Conservation (phyloP, 1,284 basidiomycete species). For the Cystobasidium sp. region DNA sequence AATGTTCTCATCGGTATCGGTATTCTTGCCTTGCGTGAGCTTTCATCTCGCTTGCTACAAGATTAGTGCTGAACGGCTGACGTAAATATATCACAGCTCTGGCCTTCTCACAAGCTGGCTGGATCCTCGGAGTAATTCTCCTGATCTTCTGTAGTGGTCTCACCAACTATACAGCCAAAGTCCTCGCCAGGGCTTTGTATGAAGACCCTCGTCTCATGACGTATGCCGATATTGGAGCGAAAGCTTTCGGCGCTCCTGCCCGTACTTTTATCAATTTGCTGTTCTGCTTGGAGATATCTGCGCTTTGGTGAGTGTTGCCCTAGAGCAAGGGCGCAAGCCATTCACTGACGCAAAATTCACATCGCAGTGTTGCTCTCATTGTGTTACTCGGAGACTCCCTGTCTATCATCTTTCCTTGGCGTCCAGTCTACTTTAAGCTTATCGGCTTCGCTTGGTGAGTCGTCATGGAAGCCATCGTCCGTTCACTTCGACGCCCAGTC, state of each 20-base stretch:
- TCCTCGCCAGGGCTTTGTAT: conserved; percentile 75
- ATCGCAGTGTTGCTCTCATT: conserved; percentile 69
- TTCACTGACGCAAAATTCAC: background rate
- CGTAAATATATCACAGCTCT: conserved; percentile 60
- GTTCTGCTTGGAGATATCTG: conserved; percentile 84
- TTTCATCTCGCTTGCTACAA: background rate
- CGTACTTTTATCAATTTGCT: conserved; percentile 70
- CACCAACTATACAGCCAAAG: conserved; percentile 86
- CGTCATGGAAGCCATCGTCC: background rate
- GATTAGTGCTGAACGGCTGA: background rate
- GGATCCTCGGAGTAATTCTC: conserved; percentile 74
- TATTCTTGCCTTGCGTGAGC: conserved; percentile 74
- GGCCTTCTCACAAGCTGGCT: conserved; percentile 84
- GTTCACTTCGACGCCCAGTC: background rate
- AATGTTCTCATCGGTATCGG: conserved; percentile 83
- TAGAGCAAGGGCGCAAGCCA: background rate
- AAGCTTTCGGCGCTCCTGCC: conserved; percentile 78
- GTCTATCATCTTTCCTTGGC: conserved; percentile 68
- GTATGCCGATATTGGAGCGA: conserved; percentile 85
- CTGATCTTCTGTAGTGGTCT: conserved; percentile 77
- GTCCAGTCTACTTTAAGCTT: conserved; percentile 74
- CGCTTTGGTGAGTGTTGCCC: conserved; percentile 65
- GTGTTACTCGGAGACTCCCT: conserved; percentile 86
- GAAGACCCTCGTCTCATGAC: conserved; percentile 72
- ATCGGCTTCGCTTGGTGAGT: conserved; percentile 73